Conservation (phyloP, 768 basidiomycete species). For the Lactifluus subvellereus region DNA sequence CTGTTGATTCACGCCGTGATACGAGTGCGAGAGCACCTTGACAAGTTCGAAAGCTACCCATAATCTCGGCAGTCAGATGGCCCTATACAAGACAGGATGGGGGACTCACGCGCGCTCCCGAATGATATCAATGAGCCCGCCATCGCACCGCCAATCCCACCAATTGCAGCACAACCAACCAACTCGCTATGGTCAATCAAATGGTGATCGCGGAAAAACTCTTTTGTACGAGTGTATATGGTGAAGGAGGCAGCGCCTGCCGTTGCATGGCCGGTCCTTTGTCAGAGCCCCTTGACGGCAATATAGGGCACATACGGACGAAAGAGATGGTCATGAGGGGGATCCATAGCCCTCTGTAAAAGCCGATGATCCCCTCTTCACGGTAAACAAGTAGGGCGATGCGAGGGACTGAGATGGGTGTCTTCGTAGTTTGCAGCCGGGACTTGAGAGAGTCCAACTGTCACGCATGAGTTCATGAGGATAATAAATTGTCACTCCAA, state of each 20-base stretch:
- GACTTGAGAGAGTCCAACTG: constrained; percentile 95
- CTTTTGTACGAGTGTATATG: constrained; percentile 83
- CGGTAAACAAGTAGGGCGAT: constrained; percentile 69
- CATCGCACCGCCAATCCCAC: constrained; percentile 76
- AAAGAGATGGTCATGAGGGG: constrained; percentile 94
- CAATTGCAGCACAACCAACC: constrained; percentile 67
- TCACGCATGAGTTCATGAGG: constrained; percentile 2
- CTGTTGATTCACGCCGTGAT: background rate
- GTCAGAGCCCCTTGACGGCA: constrained; percentile 7
- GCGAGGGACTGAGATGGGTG: constrained; percentile 63
- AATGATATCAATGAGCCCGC: constrained; percentile 87
- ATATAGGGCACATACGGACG: constrained; percentile 62
- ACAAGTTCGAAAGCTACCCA: constrained; percentile 83
- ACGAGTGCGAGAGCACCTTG: constrained; percentile 51
- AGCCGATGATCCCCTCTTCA: constrained; percentile 84
- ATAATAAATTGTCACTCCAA: background rate
- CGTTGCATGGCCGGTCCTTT: constrained; percentile 13
- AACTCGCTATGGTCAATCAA: constrained; percentile 54
- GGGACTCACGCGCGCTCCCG: constrained; percentile 76
- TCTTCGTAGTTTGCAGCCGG: constrained; percentile 79
- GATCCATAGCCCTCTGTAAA: constrained; percentile 87
- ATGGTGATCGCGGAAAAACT: constrained; percentile 54
- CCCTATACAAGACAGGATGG: background rate
- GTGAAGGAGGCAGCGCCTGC: constrained; percentile 86
- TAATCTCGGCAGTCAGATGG: constrained; percentile 21